phyloP scores from a whole-genome alignment of 2,329 filamentous ascomycete genomes.

The Colletotrichum lupini region DNA sequence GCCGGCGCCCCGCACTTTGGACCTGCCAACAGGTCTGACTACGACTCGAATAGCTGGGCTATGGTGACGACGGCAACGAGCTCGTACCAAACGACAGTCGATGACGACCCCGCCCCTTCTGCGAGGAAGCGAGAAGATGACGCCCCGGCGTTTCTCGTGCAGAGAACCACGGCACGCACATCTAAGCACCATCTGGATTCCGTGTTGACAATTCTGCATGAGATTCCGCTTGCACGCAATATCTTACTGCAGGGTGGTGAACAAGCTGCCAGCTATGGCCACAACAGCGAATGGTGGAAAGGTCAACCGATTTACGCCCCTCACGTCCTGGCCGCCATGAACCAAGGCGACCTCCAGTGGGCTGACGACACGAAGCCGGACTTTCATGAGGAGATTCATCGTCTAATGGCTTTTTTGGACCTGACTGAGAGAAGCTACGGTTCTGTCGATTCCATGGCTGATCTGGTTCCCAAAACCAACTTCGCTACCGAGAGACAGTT shows the following conservation, averaged over 20 bases:
- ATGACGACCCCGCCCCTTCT: conserved; percentile 47
- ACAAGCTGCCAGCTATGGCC: conserved; percentile 61
- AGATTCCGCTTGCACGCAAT: conserved; percentile 69
- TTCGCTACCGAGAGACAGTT: conserved; percentile 54
- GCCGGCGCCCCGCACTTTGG: conserved; percentile 63
- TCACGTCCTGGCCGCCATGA: conserved; percentile 48
- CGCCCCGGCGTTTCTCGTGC: conserved; percentile 63
- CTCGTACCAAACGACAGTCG: conserved; percentile 39
- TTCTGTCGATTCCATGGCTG: conserved; percentile 60
- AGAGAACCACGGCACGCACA: conserved; percentile 46
- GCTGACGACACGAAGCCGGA: conserved; percentile 47
- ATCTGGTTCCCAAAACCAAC: conserved; percentile 47
- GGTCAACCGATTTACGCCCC: conserved; percentile 61
- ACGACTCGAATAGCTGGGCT: conserved; percentile 68
- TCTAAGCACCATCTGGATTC: conserved; percentile 59
- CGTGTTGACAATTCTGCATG: conserved; percentile 68
- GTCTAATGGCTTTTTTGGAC: conserved; percentile 73
- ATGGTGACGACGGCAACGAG: conserved; percentile 59
- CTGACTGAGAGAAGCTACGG: conserved; percentile 69
- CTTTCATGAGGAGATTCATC: conserved; percentile 67
- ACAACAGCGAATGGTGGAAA: conserved; percentile 71
- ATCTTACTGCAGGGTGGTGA: conserved; percentile 58
- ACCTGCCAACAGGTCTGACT: conserved; percentile 66
- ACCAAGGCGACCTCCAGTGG: conserved; percentile 44
- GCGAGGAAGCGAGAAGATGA: conserved; percentile 54